A percentile compares a stretch with the other conserved stretches of the same genome.
These are phyloP conservation scores for Cyclaneusma minus DNA, from an alignment of 2,329 filamentous ascomycete genomes.

Conservation along the genomic window DNA sequence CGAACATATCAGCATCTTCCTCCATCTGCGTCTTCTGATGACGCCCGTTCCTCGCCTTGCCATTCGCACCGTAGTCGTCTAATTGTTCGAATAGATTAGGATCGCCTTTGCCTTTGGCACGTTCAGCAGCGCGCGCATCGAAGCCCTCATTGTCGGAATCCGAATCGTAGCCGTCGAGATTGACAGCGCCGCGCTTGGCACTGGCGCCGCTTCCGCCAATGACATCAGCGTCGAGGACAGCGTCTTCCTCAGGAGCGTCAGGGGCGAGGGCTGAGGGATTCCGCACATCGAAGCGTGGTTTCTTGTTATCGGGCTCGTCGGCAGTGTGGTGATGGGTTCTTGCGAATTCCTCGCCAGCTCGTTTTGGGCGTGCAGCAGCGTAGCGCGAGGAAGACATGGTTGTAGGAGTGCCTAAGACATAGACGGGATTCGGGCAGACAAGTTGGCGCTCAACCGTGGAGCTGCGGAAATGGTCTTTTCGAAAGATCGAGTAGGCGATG, in stretches of 20 bases:
- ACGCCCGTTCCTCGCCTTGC: slow-evolving; percentile 16
- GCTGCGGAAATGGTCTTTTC: too few species aligned
- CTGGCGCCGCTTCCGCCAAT: slow-evolving; percentile 59
- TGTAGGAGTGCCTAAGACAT: too few species aligned
- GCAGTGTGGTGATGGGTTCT: slow-evolving; percentile 53
- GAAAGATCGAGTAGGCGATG: too few species aligned
- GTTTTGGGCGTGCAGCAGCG: slow-evolving; percentile 63
- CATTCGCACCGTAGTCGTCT: slow-evolving; percentile 31
- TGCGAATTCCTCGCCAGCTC: slow-evolving; percentile 67
- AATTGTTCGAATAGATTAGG: slow-evolving; percentile 34
- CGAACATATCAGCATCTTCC: slow-evolving; percentile 77
- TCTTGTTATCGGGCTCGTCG: slow-evolving; percentile 42
- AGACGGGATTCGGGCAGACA: too few species aligned
- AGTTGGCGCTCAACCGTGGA: too few species aligned
- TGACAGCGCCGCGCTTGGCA: slow-evolving; percentile 85
- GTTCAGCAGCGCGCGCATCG: slow-evolving; percentile 52
- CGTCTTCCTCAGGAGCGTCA: slow-evolving; percentile 61
- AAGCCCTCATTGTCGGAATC: slow-evolving; percentile 90
- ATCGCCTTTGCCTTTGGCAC: slow-evolving; percentile 28
- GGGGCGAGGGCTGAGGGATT: slow-evolving; percentile 87
- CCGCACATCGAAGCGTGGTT: slow-evolving; percentile 82
- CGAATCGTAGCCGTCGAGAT: slow-evolving; percentile 91
- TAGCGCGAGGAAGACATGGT: slow-evolving; percentile 38
- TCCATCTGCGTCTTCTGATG: slow-evolving; percentile 27
- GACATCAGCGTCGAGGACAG: slow-evolving; percentile 77